Evolutionary conservation across 1,284 basidiomycete species (phyloP).

Genomic region (Cryptococcus hybrid): DNA sequence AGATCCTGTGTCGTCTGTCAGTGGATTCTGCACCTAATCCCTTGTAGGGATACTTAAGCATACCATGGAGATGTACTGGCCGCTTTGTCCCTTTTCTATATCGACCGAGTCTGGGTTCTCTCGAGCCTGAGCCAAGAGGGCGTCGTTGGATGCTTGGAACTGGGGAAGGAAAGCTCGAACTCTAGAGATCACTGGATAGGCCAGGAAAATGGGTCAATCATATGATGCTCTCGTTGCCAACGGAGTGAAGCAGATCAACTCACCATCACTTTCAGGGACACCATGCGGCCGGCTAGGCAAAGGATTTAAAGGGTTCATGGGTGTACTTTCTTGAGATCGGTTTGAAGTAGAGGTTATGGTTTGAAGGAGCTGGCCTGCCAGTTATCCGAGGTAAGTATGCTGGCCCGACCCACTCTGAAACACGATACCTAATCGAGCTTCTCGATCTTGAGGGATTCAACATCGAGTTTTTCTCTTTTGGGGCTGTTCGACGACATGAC

Average conservation of each 20-base stretch:
- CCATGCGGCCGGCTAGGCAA: conserved; percentile 9
- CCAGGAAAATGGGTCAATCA: not conserved
- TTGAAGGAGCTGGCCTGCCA: conserved; percentile 7
- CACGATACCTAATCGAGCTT: conserved; percentile 18
- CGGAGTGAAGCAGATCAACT: not conserved
- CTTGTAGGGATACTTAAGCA: conserved; percentile 4
- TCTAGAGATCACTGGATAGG: conserved; percentile 27
- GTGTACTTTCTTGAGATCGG: not conserved
- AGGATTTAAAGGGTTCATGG: conserved; percentile 5
- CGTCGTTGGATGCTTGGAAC: conserved; percentile 31
- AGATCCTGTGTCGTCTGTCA: conserved; percentile 27
- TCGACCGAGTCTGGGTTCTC: conserved; percentile 28
- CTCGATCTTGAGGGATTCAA: conserved; percentile 20
- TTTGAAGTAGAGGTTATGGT: conserved; percentile 4
- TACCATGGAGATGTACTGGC: conserved; percentile 32
- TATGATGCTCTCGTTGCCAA: not conserved
- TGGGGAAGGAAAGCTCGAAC: conserved; percentile 40
- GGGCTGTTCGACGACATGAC: not conserved
- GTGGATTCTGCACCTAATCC: conserved; percentile 1
- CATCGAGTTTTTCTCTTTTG: conserved; percentile 18
- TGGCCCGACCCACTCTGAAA: not conserved
- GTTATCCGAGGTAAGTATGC: not conserved
- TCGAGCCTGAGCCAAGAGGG: conserved; percentile 21
- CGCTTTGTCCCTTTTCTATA: conserved; percentile 30
- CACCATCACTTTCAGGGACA: conserved; percentile 20